Evolutionary conservation across 495 filamentous ascomycete species (phyloP), one percentile per base, ranked within the genome.

Genomic region (Chlorociboria aeruginascens): DNA sequence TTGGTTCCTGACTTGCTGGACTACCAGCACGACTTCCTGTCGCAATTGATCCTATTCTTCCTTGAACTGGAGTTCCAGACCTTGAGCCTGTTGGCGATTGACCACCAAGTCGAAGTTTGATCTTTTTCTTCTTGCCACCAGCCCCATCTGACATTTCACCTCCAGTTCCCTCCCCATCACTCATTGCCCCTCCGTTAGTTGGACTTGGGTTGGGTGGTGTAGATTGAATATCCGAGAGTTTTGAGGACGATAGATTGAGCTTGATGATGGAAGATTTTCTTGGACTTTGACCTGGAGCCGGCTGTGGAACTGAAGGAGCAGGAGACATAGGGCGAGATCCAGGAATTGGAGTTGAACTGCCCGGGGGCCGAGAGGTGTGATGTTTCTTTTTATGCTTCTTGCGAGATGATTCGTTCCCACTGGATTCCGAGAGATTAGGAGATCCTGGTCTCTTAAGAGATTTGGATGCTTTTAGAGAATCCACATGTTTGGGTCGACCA

Each of bases 321-420:
- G 65, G 70, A 20, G 74, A 77, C 32, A 76, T 71, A 8, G 69
- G 74, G 36, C 73, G 69, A 25, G 74, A 76, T 33, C 77, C 71
- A 14, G 71, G 72, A 41, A 72, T 66, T 48, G 81, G 75, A 7
- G 79, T 74, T 12, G 67, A 69, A 12, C 69, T 66, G 8, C 70
- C 68, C 40, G 65, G 66, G 1, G 64, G 56, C 41, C 68, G 69
- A 20, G 74, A 67, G 1, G 52, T 47, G n/a, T 55, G 58, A 50
- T 78, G 72, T 46, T 77, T 78, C 60, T 80, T 86, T 67, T 92
- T 94, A 34, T 75, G 70, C 74, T 94, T 95, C 70, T 95, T 94
- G 36, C 85, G 85, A 17, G 79, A 76, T 1, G 83, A 84, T 59
- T 98, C 92, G 51, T 84, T 89, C 41, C 88, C 93, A 66, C 86